These are phyloP conservation scores for Paramecium caudatum DNA, from an alignment of 73 alveolate genomes.

Conservation along the genomic window DNA sequence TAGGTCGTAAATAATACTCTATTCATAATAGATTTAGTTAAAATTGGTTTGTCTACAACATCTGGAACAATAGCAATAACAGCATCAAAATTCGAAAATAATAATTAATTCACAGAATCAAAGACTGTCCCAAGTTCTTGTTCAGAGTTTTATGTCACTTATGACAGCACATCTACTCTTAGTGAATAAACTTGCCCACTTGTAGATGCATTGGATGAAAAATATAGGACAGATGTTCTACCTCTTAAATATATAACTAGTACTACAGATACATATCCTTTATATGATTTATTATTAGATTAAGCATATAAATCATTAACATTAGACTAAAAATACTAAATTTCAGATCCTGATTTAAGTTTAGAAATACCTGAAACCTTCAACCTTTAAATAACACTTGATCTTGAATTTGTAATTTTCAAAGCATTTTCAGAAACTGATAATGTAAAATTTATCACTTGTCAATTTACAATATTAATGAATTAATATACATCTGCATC, in stretches of 20 bases:
- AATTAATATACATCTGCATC: background rate
- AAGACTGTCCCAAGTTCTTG: background rate
- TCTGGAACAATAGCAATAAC: conserved; percentile 19
- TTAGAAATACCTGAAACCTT: background rate
- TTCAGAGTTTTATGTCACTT: background rate
- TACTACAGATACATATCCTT: background rate
- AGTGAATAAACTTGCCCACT: background rate
- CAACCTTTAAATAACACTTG: background rate
- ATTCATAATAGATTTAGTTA: background rate
- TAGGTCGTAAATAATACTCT: background rate
- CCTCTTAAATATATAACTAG: background rate
- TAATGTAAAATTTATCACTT: background rate
- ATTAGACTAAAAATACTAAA: background rate
- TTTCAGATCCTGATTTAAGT: background rate
- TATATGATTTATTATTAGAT: background rate
- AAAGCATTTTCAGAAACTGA: background rate
- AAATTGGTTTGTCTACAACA: background rate
- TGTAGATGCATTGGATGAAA: background rate
- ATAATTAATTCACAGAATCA: background rate
- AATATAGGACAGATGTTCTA: background rate
- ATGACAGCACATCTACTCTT: background rate
- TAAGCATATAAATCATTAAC: background rate
- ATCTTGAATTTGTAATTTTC: background rate
- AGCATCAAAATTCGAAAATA: background rate
- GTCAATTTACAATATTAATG: background rate